Evolutionary conservation across 768 basidiomycete genomes (phyloP).

Genomic region (Kwoniella sp.): DNA sequence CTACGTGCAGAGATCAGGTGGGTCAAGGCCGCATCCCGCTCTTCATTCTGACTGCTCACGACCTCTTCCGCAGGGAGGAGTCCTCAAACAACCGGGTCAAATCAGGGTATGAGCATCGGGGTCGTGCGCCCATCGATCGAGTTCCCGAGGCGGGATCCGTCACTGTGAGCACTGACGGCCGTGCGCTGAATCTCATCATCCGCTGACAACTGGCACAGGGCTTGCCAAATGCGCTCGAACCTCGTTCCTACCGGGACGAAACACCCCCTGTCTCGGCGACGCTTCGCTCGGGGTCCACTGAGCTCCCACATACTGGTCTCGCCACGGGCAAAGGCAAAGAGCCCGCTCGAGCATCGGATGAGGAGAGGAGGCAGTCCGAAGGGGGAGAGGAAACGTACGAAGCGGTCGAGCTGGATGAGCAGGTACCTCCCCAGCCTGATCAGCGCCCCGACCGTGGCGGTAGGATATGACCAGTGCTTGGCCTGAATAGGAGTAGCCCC

Average conservation of each 20-base stretch:
- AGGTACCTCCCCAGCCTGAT: not conserved
- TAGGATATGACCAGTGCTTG: too few relatives aligned
- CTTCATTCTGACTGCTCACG: not conserved
- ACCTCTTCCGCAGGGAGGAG: conserved; percentile 58
- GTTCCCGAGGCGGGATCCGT: conserved; percentile 63
- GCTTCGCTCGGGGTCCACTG: not conserved
- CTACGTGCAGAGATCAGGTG: conserved; percentile 42
- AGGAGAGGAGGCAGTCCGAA: not conserved
- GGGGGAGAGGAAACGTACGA: conserved; percentile 11
- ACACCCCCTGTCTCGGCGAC: conserved; percentile 1
- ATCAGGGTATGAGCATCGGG: conserved; percentile 62
- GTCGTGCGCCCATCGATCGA: conserved; percentile 63
- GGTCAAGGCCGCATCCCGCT: too few relatives aligned
- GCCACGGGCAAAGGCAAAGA: not conserved
- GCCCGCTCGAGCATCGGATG: not conserved
- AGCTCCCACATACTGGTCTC: too few relatives aligned
- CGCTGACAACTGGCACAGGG: conserved; percentile 13
- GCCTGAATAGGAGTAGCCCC: too few relatives aligned
- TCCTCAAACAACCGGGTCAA: conserved; percentile 79
- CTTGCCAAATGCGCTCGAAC: conserved; percentile 32
- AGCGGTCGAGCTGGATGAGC: conserved; percentile 12
- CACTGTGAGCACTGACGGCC: conserved; percentile 11
- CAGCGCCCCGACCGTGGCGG: conserved; percentile 6
- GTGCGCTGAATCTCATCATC: not conserved
- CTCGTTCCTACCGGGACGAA: conserved; percentile 10